These are phyloP conservation scores for Cicer pinnatifidum DNA, from an alignment of 306 rosid species.

Conservation along the genomic window DNA sequence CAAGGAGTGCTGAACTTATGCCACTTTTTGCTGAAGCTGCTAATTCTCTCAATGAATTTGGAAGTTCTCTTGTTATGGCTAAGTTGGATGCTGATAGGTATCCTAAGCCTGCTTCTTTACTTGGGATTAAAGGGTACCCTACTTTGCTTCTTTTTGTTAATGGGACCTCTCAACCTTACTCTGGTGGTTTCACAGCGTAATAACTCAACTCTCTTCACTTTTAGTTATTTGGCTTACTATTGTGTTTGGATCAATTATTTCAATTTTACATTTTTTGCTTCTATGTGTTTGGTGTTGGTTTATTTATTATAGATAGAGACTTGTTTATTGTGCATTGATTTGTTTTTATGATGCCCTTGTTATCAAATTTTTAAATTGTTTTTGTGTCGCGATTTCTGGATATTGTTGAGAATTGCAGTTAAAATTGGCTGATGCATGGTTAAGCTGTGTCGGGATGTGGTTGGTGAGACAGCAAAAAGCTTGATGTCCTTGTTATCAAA, in stretches of 20 bases:
- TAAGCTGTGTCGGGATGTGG: too few relatives aligned
- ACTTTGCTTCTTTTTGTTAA: conserved; percentile 85
- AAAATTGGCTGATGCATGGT: too few relatives aligned
- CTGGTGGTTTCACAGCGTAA: conserved; percentile 94
- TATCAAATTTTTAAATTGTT: not conserved
- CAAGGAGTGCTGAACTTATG: conserved; percentile 95
- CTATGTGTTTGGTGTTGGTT: conserved; percentile 17
- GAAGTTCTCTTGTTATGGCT: conserved; percentile 73
- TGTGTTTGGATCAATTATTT: too few relatives aligned
- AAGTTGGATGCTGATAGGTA: conserved; percentile 88
- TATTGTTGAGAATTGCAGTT: too few relatives aligned
- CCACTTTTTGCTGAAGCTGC: conserved; percentile 97
- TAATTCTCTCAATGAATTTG: conserved; percentile 68
- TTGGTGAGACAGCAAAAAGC: too few relatives aligned
- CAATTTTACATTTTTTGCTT: not conserved
- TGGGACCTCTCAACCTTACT: conserved; percentile 76
- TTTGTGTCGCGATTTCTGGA: too few relatives aligned
- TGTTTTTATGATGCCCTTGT: conserved; percentile 10
- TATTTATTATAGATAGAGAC: not conserved
- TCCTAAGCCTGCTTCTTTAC: conserved; percentile 73
- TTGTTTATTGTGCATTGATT: conserved; percentile 5
- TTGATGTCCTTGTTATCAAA: too few relatives aligned
- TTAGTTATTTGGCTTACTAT: not conserved
- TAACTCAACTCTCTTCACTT: conserved; percentile 17
- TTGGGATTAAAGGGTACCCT: conserved; percentile 86